Evolutionary conservation across 1,139 yeast species (phyloP).

Genomic region (Nakaseomyces glabratus): DNA sequence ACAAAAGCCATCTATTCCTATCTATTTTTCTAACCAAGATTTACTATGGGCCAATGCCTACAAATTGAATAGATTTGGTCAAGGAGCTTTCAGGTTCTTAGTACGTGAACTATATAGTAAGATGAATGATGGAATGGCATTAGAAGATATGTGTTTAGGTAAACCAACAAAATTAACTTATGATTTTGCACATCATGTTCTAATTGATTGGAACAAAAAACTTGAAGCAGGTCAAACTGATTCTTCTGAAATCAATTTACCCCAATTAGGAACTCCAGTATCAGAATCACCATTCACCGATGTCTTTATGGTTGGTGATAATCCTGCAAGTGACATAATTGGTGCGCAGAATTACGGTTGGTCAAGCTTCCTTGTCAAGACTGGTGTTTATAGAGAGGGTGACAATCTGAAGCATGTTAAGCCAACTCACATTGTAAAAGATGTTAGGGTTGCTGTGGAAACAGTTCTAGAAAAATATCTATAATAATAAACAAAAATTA

Average conservation of each 20-base stretch:
- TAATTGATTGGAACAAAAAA: constrained; percentile 49
- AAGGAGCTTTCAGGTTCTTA: constrained; percentile 73
- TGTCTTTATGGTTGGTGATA: constrained; percentile 93
- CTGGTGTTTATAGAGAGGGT: constrained; percentile 78
- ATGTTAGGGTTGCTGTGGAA: constrained; percentile 33
- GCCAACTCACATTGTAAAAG: constrained; percentile 35
- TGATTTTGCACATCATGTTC: constrained; percentile 69
- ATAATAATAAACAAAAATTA: neutral
- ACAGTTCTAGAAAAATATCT: constrained; percentile 22
- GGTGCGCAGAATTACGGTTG: constrained; percentile 88
- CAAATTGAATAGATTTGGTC: constrained; percentile 74
- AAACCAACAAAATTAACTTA: constrained; percentile 78
- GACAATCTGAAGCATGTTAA: constrained; percentile 38
- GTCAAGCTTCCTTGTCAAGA: constrained; percentile 72
- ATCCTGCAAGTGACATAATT: constrained; percentile 82
- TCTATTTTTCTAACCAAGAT: constrained; percentile 80
- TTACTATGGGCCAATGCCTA: constrained; percentile 87
- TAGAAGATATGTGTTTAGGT: constrained; percentile 62
- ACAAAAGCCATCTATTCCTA: constrained; percentile 58
- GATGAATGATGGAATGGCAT: constrained; percentile 41
- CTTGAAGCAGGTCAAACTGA: constrained; percentile 22
- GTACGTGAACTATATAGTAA: constrained; percentile 56
- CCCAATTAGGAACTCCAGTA: constrained; percentile 22
- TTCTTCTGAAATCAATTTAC: constrained; percentile 18
- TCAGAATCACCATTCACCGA: constrained; percentile 34